phyloP scores from a whole-genome alignment of 208 protist genomes.

The Trypanosoma cruzi region DNA sequence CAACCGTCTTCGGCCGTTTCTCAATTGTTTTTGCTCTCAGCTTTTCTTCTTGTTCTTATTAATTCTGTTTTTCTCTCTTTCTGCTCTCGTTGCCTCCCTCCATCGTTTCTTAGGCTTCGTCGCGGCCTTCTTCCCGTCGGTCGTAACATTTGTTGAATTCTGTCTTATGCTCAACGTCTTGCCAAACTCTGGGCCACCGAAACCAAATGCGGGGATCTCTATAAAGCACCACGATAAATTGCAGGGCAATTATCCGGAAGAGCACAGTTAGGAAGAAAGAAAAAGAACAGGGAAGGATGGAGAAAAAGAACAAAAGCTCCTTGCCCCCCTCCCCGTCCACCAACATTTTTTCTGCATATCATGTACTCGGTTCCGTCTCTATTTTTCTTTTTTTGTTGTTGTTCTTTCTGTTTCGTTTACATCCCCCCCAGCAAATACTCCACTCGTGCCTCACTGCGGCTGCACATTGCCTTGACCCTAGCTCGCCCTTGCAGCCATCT shows the following conservation, averaged over 20 bases:
- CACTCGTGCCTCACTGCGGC: neutral
- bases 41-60: neutral
- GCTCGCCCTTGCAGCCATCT: conserved; percentile 29
- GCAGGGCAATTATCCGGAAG: neutral
- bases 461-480: neutral
- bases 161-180: neutral
- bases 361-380: neutral
- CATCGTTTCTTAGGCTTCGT: neutral
- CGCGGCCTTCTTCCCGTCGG: no score
- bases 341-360: neutral
- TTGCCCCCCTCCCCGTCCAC: no score
- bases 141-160: no score
- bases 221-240: conserved; percentile 14
- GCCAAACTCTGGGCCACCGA: neutral
- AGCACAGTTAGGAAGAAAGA: neutral
- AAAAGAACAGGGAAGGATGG: neutral
- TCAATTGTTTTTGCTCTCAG: neutral
- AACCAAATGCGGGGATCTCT: neutral
- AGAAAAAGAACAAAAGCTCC: no score
- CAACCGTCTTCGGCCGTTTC: neutral
- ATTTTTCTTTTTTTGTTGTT: neutral
- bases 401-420: neutral
- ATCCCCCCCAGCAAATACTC: no score
- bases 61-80: neutral
- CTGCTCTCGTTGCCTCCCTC: neutral